Base-by-base conservation (phyloP, 2,329 filamentous ascomycete genomes). In the Achaetomium macrosporum region DNA sequence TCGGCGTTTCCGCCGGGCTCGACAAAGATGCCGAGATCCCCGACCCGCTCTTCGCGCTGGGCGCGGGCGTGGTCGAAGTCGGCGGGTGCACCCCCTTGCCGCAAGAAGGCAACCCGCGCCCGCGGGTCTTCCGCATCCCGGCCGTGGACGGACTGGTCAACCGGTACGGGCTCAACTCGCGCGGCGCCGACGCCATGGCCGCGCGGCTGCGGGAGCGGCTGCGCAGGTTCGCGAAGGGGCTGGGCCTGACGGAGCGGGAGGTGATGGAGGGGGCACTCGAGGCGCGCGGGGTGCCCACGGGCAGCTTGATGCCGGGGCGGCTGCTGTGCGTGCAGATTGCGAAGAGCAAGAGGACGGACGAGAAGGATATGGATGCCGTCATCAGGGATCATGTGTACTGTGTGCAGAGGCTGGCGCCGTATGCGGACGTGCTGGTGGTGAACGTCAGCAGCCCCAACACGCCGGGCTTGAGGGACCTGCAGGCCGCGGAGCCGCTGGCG, bases 401-500 rank as follows among this genome's bases (percentile, higher is more conserved):
- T 63, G 91, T 96, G 3, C 77, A 87, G 50, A 79, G 84, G 42
- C 74, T 99, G 36, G 93, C 87, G 4, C 85, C 79, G 47, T 99
- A 96, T 66, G 90, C 93, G 11, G 93, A 99, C 64, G 87, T 99
- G 35, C 74, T 99, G n/a, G 92, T 97, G 8, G 93, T 99, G 65
- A 99, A 99, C 64, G 93, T 99, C 46, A 96, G 90, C 65, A 95
- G 88, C 62, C 93, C 93, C 20, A 99, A 99, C 72, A 97, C 92
- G 0, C 92, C 92, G 0, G 92, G 93, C 0, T 78, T 97, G 45
- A 83, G 93, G 20, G 87, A 90, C 51, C 75, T 99, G 36, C 93
- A 99, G 71, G 87, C 88, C 2, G 81, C 85, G 0, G 90, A 87
- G 59, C 92, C 91, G 1, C 73, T 99, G 52, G 92, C 90, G 2